Percentiles rank a stretch among this genome's conserved stretches.
These are phyloP conservation scores for Yarrowia sp. DNA, from an alignment of 805 yeast species.

Conservation along the genomic window DNA sequence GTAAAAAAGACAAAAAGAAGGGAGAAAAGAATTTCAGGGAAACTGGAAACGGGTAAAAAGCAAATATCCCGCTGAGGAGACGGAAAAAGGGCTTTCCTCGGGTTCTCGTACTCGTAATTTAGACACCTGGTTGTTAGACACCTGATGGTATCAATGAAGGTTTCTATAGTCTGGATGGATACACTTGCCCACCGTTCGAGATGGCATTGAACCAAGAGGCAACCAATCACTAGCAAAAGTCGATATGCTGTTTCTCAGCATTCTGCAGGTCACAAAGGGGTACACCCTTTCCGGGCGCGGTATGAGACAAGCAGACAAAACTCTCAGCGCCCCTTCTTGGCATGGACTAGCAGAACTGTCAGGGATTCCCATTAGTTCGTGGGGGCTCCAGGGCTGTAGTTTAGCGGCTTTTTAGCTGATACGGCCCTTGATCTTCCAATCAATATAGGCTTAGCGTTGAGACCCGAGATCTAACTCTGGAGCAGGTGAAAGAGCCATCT, in stretches of 20 bases:
- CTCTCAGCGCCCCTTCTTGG: slow-evolving; percentile 29
- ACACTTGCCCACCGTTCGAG: too few relatives aligned
- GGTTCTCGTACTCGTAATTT: too few relatives aligned
- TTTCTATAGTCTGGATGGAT: too few relatives aligned
- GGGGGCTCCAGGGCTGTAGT: too few relatives aligned
- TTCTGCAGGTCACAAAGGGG: slow-evolving; percentile 17
- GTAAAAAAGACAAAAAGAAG: slow-evolving; percentile 14
- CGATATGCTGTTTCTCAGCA: not conserved
- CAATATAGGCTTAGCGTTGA: not conserved
- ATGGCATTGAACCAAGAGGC: not conserved
- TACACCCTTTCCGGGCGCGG: slow-evolving; percentile 2
- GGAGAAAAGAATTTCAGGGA: not conserved
- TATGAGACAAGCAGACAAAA: slow-evolving; percentile 16
- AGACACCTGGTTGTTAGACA: too few relatives aligned
- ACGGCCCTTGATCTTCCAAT: too few relatives aligned
- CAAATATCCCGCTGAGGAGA: not conserved
- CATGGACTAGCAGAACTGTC: not conserved
- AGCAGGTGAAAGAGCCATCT: slow-evolving; percentile 7
- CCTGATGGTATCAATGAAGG: too few relatives aligned
- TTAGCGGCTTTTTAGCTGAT: too few relatives aligned
- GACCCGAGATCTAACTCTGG: too few relatives aligned
- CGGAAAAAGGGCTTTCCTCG: not conserved
- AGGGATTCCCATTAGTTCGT: slow-evolving; percentile 1
- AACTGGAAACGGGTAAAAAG: not conserved
- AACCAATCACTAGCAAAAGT: slow-evolving; percentile 1